Conservation (phyloP, 2,329 filamentous ascomycete genomes). For the Penicillium frequentans region DNA sequence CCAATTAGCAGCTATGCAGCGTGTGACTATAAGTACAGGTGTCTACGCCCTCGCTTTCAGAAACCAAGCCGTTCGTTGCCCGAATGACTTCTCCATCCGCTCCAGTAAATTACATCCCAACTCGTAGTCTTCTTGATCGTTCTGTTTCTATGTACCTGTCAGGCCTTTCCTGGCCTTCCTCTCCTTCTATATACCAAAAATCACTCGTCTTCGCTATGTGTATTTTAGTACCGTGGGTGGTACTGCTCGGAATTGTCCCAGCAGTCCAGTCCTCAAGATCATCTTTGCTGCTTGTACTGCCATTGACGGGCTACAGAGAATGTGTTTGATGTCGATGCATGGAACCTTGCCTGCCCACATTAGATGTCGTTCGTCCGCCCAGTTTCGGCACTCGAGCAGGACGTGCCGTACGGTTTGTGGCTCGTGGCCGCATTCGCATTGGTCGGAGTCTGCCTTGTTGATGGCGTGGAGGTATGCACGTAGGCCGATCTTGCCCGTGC, state of each 20-base stretch:
- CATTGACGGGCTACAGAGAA: constrained; percentile 34
- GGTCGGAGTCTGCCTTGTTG: not conserved
- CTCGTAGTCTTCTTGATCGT: too few species aligned
- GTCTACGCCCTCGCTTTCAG: too few species aligned
- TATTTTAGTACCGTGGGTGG: constrained; percentile 1
- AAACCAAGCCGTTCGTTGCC: too few species aligned
- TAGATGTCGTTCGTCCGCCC: not conserved
- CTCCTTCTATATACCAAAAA: constrained; percentile 5
- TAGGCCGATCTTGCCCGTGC: constrained; percentile 23
- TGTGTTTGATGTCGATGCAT: constrained; percentile 29
- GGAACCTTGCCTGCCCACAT: constrained; percentile 19
- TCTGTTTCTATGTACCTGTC: not conserved
- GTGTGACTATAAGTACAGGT: too few species aligned
- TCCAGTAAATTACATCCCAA: too few species aligned
- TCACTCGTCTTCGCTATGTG: constrained; percentile 2
- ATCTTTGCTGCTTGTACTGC: constrained; percentile 37
- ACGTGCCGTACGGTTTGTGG: not conserved
- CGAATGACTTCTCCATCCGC: too few species aligned
- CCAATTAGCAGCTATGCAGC: too few species aligned
- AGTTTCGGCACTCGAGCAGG: not conserved
- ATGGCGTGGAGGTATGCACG: constrained; percentile 1
- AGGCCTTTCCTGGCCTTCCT: constrained; percentile 6
- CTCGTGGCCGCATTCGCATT: not conserved
- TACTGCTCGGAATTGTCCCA: constrained; percentile 20
- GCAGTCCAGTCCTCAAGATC: constrained; percentile 31